phyloP scores from a whole-genome alignment of 352 stramenopile genomes.

The Pilasporangium apinafurcum region DNA sequence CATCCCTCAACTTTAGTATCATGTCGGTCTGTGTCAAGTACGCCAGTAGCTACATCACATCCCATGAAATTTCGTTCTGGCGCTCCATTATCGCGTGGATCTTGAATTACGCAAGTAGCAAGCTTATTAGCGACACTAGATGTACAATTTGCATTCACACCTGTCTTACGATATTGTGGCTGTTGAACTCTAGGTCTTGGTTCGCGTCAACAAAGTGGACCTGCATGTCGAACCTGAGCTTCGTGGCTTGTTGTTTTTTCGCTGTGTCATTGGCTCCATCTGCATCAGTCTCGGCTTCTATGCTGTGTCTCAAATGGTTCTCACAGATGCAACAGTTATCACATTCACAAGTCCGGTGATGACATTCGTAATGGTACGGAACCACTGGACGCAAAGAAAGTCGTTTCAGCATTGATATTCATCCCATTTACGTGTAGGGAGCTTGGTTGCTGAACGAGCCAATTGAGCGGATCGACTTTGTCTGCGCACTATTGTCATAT shows the following conservation, averaged over 20 bases:
- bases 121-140: not conserved
- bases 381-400: too few relatives aligned
- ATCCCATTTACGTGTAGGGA: conserved; percentile 12
- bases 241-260: conserved; percentile 33
- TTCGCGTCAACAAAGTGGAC: conserved; percentile 25
- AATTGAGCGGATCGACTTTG: conserved; percentile 38
- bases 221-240: conserved; percentile 25
- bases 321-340: conserved; percentile 61
- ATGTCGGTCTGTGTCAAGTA: conserved; percentile 64
- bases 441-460: conserved; percentile 35
- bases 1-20: conserved; percentile 58
- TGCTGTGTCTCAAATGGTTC: conserved; percentile 62
- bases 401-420: not conserved
- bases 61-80: conserved; percentile 60
- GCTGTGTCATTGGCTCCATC: conserved; percentile 44
- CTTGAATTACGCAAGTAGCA: conserved; percentile 36
- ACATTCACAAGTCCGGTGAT: conserved; percentile 58
- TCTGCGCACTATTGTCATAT: conserved; percentile 42
- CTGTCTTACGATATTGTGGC: not conserved
- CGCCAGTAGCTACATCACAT: conserved; percentile 37
- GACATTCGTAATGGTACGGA: conserved; percentile 44
- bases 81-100: conserved; percentile 35
- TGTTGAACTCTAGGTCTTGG: conserved; percentile 14
- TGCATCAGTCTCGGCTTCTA: conserved; percentile 52
- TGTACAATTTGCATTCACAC: not conserved